Evolutionary conservation across 768 basidiomycete species (phyloP).

Genomic region (Mycena galopus): DNA sequence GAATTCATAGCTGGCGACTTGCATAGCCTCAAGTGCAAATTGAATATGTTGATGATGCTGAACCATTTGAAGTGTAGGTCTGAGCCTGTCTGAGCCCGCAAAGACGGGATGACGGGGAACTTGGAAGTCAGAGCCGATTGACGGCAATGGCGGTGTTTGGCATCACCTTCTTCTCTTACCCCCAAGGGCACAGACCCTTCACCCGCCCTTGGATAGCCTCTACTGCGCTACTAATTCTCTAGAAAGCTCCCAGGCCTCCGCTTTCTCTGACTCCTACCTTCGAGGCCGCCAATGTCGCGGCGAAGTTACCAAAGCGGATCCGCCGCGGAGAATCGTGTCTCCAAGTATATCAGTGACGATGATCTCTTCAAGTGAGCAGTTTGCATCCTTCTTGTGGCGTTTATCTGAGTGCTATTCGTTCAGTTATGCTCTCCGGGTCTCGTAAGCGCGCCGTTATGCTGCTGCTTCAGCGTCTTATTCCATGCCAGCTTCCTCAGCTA

Average conservation of each 20-base stretch:
- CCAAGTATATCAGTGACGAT: constrained; percentile 86
- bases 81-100: too few species aligned
- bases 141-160: neutral
- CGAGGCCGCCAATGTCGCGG: constrained; percentile 67
- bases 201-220: constrained; percentile 17
- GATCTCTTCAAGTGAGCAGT: constrained; percentile 83
- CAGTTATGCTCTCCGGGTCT: constrained; percentile 87
- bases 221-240: constrained; percentile 27
- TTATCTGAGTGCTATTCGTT: constrained; percentile 11
- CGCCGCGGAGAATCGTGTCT: constrained; percentile 71
- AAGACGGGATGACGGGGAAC: too few species aligned
- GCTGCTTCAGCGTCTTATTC: constrained; percentile 20
- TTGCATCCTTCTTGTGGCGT: constrained; percentile 13
- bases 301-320: constrained; percentile 81
- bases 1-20: too few species aligned
- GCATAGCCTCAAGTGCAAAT: too few species aligned
- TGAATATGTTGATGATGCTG: too few species aligned
- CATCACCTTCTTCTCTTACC: constrained; percentile 10
- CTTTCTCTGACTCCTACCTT: neutral
- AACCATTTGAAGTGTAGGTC: too few species aligned
- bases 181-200: neutral
- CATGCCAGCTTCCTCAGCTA: constrained; percentile 75
- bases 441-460: constrained; percentile 65
- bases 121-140: too few species aligned
- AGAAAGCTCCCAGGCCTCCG: neutral